phyloP scores from a whole-genome alignment of 2,329 filamentous ascomycete species.

The Apiospora koreana region DNA sequence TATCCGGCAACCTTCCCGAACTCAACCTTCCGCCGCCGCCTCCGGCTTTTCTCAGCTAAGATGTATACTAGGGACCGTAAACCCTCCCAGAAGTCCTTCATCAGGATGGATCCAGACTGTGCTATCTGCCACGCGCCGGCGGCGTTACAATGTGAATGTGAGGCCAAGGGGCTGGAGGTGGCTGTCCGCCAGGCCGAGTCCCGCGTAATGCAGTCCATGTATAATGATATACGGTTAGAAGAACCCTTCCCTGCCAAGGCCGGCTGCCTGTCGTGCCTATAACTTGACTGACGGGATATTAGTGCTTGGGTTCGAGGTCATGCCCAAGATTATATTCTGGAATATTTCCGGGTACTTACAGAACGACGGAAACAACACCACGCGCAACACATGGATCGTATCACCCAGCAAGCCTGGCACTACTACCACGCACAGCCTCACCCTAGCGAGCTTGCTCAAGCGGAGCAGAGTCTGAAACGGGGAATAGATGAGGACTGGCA shows the following conservation, averaged over 20 bases:
- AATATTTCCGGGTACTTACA: constrained; percentile 63
- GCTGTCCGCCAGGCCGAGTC: constrained; percentile 65
- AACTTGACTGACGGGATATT: constrained; percentile 20
- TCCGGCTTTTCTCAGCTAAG: constrained; percentile 41
- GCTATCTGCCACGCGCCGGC: constrained; percentile 66
- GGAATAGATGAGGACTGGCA: constrained; percentile 82
- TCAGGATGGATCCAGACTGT: constrained; percentile 70
- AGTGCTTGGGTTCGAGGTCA: constrained; percentile 66
- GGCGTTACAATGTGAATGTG: constrained; percentile 61
- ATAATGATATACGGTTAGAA: constrained; percentile 63
- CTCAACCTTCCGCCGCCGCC: constrained; percentile 27
- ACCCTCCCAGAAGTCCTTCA: constrained; percentile 48
- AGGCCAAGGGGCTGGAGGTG: constrained; percentile 64
- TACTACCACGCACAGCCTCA: constrained; percentile 61
- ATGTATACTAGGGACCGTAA: constrained; percentile 45
- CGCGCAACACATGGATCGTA: constrained; percentile 54
- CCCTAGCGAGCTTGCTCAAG: constrained; percentile 63
- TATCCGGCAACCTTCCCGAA: constrained; percentile 25
- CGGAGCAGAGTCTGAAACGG: constrained; percentile 66
- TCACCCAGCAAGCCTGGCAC: constrained; percentile 56
- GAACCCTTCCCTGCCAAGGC: constrained; percentile 8
- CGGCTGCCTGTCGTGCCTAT: not conserved
- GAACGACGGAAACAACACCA: constrained; percentile 62
- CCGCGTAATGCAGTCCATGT: constrained; percentile 63
- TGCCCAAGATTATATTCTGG: constrained; percentile 68